These are phyloP conservation scores for Phlegmacium glaucopus DNA, from an alignment of 768 basidiomycete genomes.

Conservation along the genomic window DNA sequence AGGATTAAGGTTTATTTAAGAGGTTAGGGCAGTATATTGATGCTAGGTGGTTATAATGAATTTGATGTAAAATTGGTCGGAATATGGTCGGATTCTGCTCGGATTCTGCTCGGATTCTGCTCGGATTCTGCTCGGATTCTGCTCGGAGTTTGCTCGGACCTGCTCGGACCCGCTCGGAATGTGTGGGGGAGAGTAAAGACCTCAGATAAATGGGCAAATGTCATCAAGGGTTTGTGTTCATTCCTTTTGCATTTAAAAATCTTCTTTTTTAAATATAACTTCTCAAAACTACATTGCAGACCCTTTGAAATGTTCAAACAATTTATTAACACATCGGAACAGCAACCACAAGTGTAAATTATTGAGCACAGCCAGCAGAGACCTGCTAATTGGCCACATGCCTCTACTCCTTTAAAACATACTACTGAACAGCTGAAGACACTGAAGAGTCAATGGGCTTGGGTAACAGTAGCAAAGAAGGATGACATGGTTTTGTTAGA, in stretches of 20 bases:
- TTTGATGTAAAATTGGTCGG: too few relatives aligned
- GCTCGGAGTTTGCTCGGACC: too few relatives aligned
- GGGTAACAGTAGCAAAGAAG: conserved; percentile 46
- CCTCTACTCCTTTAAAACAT: conserved; percentile 46
- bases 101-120: too few relatives aligned
- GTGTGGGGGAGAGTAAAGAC: too few relatives aligned
- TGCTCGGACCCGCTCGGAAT: too few relatives aligned
- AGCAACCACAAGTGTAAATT: conserved; percentile 40
- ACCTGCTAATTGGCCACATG: conserved; percentile 69
- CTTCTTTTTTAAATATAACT: conserved; percentile 10
- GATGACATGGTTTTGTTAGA: conserved; percentile 45
- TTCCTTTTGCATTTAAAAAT: too few relatives aligned
- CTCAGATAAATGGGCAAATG: conserved; percentile 72
- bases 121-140: too few relatives aligned
- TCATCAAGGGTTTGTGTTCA: conserved; percentile 33
- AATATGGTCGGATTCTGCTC: too few relatives aligned
- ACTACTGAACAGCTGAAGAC: conserved; percentile 25
- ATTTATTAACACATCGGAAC: conserved; percentile 62
- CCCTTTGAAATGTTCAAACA: conserved; percentile 44
- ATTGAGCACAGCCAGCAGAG: conserved; percentile 57
- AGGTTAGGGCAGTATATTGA: too few relatives aligned
- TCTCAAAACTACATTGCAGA: conserved; percentile 10
- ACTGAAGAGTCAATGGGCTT: conserved; percentile 52
- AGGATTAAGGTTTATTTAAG: too few relatives aligned
- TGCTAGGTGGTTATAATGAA: too few relatives aligned